These are phyloP conservation scores for Misopates orontium DNA, from an alignment of 257 asterid genomes.

Conservation along the genomic window DNA sequence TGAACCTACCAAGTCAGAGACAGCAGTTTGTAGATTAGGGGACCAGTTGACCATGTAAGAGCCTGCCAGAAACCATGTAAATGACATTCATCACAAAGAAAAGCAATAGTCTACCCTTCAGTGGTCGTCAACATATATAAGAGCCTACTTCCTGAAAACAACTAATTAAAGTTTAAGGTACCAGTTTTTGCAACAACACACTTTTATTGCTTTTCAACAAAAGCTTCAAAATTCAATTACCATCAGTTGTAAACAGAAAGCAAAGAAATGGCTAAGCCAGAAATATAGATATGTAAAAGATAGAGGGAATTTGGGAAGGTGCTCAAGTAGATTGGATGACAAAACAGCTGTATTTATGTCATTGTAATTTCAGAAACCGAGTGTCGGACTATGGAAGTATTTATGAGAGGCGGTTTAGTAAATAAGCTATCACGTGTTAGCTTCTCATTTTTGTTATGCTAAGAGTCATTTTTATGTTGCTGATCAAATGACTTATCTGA, in stretches of 20 bases:
- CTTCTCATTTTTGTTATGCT: constrained; percentile 19
- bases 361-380: constrained; percentile 7
- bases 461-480: not conserved
- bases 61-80: constrained; percentile 51
- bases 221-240: constrained; percentile 11
- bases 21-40: constrained; percentile 97
- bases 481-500: constrained; percentile 20
- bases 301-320: not conserved
- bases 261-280: not conserved
- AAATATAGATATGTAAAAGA: constrained; percentile 9
- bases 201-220: constrained; percentile 13
- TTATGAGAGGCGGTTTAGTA: constrained; percentile 12
- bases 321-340: constrained; percentile 17
- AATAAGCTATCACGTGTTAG: not conserved
- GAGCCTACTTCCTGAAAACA: constrained; percentile 2
- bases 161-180: constrained; percentile 13
- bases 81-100: not conserved
- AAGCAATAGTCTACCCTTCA: not conserved
- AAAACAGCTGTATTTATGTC: constrained; percentile 3
- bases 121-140: not conserved
- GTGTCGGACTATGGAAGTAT: constrained; percentile 2
- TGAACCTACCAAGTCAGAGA: constrained; percentile 76
- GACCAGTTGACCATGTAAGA: constrained; percentile 99
- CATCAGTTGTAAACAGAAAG: constrained; percentile 13
- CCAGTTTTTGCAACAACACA: constrained; percentile 10